A percentile compares a stretch with the other conserved stretches of the same genome.
These are phyloP conservation scores for Naegleria lovaniensis DNA, from an alignment of 208 protist genomes.

Conservation along the genomic window DNA sequence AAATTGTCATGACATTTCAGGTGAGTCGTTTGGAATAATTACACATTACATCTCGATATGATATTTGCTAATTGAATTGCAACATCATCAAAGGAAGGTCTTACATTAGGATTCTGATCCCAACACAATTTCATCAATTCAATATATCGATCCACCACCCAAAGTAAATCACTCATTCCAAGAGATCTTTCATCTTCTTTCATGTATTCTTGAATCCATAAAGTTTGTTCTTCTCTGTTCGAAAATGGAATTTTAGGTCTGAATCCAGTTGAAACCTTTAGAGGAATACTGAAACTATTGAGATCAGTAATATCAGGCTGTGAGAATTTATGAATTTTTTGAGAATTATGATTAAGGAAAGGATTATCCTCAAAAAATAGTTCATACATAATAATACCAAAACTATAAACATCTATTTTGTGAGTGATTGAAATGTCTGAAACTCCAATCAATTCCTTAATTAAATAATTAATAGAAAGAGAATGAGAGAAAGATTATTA, in stretches of 20 bases:
- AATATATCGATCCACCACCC: neutral
- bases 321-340: neutral
- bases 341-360: neutral
- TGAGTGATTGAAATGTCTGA: neutral
- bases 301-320: neutral
- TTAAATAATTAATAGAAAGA: too few relatives aligned
- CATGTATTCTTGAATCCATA: neutral
- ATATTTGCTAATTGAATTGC: too few relatives aligned
- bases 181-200: too few relatives aligned
- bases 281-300: neutral
- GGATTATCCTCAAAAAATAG: neutral
- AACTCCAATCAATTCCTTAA: neutral
- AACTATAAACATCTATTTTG: neutral
- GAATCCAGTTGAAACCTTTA: neutral
- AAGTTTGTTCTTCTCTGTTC: neutral
- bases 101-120: neutral
- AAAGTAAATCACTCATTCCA: too few relatives aligned
- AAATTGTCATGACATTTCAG: too few relatives aligned
- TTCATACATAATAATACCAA: too few relatives aligned
- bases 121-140: constrained; percentile 10
- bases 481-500: too few relatives aligned
- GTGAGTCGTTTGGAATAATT: too few relatives aligned
- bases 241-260: neutral
- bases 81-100: neutral
- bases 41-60: too few relatives aligned